These are phyloP conservation scores for Pseudotsuga menziesii DNA, from an alignment of 75 land plant genomes.

Conservation along the genomic window DNA sequence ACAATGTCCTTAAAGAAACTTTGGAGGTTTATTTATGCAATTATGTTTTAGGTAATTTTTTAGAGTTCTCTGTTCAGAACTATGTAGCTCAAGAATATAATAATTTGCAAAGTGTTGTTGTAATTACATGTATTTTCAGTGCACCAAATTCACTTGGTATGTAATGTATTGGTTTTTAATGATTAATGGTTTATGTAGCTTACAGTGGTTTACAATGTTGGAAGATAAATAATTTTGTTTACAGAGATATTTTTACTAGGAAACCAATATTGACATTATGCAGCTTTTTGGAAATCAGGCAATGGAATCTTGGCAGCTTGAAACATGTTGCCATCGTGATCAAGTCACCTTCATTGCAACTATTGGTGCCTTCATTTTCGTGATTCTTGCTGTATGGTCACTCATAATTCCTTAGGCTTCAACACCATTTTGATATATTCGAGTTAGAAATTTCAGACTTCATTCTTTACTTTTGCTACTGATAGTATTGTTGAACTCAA, in stretches of 20 bases:
- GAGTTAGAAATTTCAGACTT: not conserved
- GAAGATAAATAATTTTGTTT: not conserved
- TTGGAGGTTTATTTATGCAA: no score
- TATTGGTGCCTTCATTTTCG: conserved; percentile 65
- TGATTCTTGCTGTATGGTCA: conserved; percentile 58
- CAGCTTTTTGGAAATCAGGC: conserved; percentile 2
- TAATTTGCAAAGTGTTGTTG: not conserved
- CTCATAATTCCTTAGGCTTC: not conserved
- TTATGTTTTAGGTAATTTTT: no score
- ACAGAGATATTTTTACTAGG: not conserved
- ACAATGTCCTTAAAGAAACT: not conserved
- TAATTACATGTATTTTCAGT: not conserved
- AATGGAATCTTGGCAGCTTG: conserved; percentile 69
- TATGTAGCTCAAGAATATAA: not conserved
- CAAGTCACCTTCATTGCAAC: conserved; percentile 57
- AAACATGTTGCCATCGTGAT: conserved; percentile 54
- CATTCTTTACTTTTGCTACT: not conserved
- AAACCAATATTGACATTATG: not conserved
- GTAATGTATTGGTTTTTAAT: not conserved
- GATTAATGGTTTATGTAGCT: not conserved
- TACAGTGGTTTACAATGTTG: not conserved
- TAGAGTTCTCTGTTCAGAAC: not conserved
- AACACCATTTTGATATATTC: not conserved
- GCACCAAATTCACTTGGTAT: not conserved
- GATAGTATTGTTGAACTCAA: conserved; percentile 2